These are phyloP conservation scores for Globisporangium acanthophoron DNA, from an alignment of 352 stramenopile genomes.

Conservation along the genomic window DNA sequence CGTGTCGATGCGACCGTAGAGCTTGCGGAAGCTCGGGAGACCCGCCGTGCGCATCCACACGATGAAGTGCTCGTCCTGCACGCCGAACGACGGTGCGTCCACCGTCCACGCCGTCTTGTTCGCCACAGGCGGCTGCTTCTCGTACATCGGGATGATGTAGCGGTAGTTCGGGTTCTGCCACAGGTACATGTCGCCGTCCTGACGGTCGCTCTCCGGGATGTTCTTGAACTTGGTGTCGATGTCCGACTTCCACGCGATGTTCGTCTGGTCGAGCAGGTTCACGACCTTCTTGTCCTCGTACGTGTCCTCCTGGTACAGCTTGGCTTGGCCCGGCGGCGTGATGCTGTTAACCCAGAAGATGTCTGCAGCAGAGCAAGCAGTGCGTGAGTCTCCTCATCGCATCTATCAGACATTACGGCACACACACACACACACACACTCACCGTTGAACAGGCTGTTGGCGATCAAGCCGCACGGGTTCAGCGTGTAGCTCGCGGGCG, in stretches of 20 bases:
- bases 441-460: slow-evolving; percentile 98
- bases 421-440: background rate
- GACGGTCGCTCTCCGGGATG: slow-evolving; percentile 47
- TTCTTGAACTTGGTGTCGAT: slow-evolving; percentile 95
- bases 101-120: slow-evolving; percentile 85
- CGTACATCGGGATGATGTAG: slow-evolving; percentile 72
- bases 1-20: slow-evolving; percentile 98
- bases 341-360: slow-evolving; percentile 86
- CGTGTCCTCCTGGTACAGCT: slow-evolving; percentile 66
- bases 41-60: slow-evolving; percentile 99
- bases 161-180: slow-evolving; percentile 84
- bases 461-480: slow-evolving; percentile 98
- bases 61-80: slow-evolving; percentile 99
- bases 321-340: slow-evolving; percentile 21
- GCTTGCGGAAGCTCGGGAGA: slow-evolving; percentile 98
- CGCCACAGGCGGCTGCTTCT: slow-evolving; percentile 38
- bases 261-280: slow-evolving; percentile 90
- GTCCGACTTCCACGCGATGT: slow-evolving; percentile 97
- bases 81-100: slow-evolving; percentile 62
- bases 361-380: slow-evolving; percentile 21
- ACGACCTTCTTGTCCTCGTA: slow-evolving; percentile 51
- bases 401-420: background rate
- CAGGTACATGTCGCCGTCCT: slow-evolving; percentile 50
- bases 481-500: slow-evolving; percentile 52
- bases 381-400: background rate